Evolutionary conservation across 139 green algal species (phyloP).

Genomic region (Diplosphaera chodatii): DNA sequence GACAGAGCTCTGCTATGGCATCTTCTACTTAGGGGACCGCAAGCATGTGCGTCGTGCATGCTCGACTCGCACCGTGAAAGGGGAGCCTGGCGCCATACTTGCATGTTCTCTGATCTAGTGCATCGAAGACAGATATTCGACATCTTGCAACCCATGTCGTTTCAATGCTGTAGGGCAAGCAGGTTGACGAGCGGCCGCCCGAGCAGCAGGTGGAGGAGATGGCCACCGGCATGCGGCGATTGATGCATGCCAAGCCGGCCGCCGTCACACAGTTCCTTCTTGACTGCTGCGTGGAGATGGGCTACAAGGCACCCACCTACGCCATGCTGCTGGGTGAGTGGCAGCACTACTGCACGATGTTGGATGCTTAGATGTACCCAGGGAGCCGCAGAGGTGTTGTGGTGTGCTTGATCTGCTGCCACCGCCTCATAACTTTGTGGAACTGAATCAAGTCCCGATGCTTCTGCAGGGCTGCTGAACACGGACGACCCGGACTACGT

Average conservation of each 20-base stretch:
- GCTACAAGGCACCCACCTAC: conserved; percentile 67
- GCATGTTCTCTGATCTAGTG: too few species aligned
- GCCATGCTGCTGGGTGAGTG: conserved; percentile 59
- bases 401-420: conserved; percentile 33
- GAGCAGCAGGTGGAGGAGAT: conserved; percentile 6
- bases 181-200: background rate
- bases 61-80: too few species aligned
- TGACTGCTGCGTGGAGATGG: conserved; percentile 61
- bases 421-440: too few species aligned
- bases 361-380: too few species aligned
- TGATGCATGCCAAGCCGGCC: conserved; percentile 1
- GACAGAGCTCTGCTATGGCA: background rate
- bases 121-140: too few species aligned
- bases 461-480: conserved; percentile 39
- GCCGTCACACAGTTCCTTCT: conserved; percentile 37
- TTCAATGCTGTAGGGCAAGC: background rate
- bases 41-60: background rate
- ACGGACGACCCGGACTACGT: conserved; percentile 37
- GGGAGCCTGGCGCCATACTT: background rate
- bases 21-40: conserved; percentile 3
- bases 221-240: background rate
- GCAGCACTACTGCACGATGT: conserved; percentile 4
- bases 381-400: too few species aligned
- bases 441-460: background rate
- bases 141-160: too few species aligned